These are phyloP conservation scores for Pyrus communis DNA, from an alignment of 306 rosid species.

Conservation along the genomic window DNA sequence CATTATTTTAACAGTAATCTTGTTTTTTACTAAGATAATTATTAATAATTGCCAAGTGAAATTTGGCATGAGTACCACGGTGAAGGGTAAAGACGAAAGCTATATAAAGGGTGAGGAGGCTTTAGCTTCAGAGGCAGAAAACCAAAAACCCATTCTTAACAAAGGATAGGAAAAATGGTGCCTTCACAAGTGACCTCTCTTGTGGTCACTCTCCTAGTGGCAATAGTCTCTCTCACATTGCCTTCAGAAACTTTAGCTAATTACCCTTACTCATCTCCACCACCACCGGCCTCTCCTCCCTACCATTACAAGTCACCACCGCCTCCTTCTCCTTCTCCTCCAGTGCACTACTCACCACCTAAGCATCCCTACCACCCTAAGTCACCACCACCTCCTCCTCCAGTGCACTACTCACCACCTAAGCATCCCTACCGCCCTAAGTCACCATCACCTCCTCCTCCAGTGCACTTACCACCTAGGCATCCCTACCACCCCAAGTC, in stretches of 20 bases:
- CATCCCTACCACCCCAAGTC: not conserved
- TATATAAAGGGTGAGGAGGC: constrained; percentile 36
- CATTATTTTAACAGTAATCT: not conserved
- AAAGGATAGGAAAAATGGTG: constrained; percentile 43
- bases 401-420: not conserved
- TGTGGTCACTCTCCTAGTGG: constrained; percentile 32
- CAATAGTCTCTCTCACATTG: constrained; percentile 38
- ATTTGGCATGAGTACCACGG: constrained; percentile 9
- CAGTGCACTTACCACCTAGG: no score
- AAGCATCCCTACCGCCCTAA: not conserved
- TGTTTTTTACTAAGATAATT: not conserved
- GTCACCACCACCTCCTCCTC: constrained; percentile 15
- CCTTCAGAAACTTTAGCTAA: constrained; percentile 27
- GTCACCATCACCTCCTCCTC: no score
- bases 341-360: not conserved
- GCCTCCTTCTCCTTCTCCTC: not conserved
- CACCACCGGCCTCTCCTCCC: constrained; percentile 28
- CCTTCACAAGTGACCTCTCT: constrained; percentile 35
- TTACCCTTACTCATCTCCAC: constrained; percentile 52
- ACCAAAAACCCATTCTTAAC: constrained; percentile 18
- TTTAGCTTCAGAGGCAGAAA: constrained; percentile 3
- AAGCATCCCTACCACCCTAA: constrained; percentile 1
- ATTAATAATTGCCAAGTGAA: not conserved
- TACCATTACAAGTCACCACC: constrained; percentile 2
- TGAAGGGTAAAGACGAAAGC: constrained; percentile 31